Conservation (phyloP, 208 protist species). For the Leishmania tarentolae region DNA sequence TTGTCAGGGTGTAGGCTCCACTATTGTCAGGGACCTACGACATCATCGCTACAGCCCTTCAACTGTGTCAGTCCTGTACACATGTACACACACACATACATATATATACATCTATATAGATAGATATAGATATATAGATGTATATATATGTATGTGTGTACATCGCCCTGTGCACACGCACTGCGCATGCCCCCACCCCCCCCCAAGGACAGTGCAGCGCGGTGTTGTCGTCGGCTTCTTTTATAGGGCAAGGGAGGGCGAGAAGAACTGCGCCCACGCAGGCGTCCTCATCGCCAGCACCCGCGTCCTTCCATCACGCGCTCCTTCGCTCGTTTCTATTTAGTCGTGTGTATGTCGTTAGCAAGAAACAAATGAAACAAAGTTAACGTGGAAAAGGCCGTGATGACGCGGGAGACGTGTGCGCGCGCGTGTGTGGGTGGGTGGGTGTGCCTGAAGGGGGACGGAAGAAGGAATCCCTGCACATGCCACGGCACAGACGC, state of each 20-base stretch:
- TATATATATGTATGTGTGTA: background rate
- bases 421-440: no score
- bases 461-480: no score
- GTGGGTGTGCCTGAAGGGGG: no score
- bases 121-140: background rate
- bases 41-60: background rate
- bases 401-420: no score
- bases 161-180: background rate
- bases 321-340: background rate
- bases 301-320: no score
- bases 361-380: no score
- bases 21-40: background rate
- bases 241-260: background rate
- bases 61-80: background rate
- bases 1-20: background rate
- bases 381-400: no score
- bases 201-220: background rate
- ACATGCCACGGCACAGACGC: no score
- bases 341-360: background rate
- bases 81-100: background rate
- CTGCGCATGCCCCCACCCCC: background rate
- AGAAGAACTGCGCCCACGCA: background rate
- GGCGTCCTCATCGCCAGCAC: constrained; percentile 6
- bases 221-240: background rate
- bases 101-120: background rate